phyloP scores from a whole-genome alignment of 805 yeast species.

The Candida pseudoglaebosa region DNA sequence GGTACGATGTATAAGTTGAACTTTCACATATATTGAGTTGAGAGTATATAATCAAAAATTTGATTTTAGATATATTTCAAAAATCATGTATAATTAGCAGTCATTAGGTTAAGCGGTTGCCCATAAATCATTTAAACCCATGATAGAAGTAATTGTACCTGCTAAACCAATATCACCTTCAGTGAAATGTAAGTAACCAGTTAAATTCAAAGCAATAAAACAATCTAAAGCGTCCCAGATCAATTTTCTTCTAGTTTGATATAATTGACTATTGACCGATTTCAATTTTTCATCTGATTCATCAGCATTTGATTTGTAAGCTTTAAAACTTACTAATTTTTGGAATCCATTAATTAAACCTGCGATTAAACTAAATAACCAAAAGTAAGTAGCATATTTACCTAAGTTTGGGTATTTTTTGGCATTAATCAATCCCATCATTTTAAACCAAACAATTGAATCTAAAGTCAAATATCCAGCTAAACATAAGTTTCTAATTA shows the following conservation, averaged over 20 bases:
- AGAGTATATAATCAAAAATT: too few species aligned
- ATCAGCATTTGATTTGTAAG: slow-evolving; percentile 10
- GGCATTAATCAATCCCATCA: slow-evolving; percentile 51
- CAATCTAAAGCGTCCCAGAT: slow-evolving; percentile 75
- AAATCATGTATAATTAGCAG: background rate
- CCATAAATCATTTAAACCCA: slow-evolving; percentile 79
- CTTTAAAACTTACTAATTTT: slow-evolving; percentile 4
- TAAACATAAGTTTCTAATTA: slow-evolving; percentile 56
- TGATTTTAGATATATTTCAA: background rate
- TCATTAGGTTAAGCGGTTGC: slow-evolving; percentile 11
- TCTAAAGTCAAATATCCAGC: slow-evolving; percentile 63
- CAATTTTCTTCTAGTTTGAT: slow-evolving; percentile 55
- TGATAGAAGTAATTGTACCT: slow-evolving; percentile 74
- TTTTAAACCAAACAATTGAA: slow-evolving; percentile 56
- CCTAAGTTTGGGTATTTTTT: slow-evolving; percentile 48
- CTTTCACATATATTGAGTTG: too few species aligned
- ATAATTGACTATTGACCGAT: slow-evolving; percentile 41
- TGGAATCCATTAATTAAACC: slow-evolving; percentile 54
- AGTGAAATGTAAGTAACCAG: slow-evolving; percentile 54
- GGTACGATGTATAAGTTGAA: too few species aligned
- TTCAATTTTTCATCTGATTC: slow-evolving; percentile 24
- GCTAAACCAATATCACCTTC: slow-evolving; percentile 83
- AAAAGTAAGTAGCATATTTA: slow-evolving; percentile 61
- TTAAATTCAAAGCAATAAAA: slow-evolving; percentile 68
- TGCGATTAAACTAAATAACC: slow-evolving; percentile 69